Evolutionary conservation across 306 rosid genomes (phyloP).

Genomic region (Clitoria ternatea): DNA sequence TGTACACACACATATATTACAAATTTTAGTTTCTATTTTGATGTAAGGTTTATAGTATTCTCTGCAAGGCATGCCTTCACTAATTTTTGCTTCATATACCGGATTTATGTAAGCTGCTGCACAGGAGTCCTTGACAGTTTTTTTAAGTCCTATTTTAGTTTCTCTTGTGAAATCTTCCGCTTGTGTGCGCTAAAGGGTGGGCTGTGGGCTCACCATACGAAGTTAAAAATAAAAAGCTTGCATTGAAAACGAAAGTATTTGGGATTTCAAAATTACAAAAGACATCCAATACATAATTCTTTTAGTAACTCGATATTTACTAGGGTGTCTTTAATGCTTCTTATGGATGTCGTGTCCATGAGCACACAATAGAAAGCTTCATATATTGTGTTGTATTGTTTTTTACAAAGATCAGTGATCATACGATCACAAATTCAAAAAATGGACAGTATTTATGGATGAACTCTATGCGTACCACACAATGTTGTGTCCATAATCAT

Average conservation of each 20-base stretch:
- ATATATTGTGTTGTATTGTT: not conserved
- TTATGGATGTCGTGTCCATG: no score
- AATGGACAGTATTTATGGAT: not conserved
- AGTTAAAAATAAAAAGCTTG: no score
- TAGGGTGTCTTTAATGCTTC: no score
- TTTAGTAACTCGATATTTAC: no score
- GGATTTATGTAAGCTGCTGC: not conserved
- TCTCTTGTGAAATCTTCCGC: not conserved
- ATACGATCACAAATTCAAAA: not conserved
- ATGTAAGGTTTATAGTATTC: not conserved
- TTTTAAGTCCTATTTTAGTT: not conserved
- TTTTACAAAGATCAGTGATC: not conserved
- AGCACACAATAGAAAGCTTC: no score
- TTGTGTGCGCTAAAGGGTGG: no score
- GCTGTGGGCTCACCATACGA: no score
- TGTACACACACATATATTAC: not conserved
- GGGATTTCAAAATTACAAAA: no score
- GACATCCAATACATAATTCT: no score
- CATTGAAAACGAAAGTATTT: no score
- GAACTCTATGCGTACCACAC: not conserved
- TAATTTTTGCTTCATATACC: not conserved
- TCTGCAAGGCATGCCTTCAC: not conserved
- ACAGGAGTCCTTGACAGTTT: not conserved
- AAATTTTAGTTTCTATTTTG: not conserved
- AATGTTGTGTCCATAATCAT: not conserved